Evolutionary conservation across 495 filamentous ascomycete species (phyloP).

Genomic region (Cercophora newfieldiana): DNA sequence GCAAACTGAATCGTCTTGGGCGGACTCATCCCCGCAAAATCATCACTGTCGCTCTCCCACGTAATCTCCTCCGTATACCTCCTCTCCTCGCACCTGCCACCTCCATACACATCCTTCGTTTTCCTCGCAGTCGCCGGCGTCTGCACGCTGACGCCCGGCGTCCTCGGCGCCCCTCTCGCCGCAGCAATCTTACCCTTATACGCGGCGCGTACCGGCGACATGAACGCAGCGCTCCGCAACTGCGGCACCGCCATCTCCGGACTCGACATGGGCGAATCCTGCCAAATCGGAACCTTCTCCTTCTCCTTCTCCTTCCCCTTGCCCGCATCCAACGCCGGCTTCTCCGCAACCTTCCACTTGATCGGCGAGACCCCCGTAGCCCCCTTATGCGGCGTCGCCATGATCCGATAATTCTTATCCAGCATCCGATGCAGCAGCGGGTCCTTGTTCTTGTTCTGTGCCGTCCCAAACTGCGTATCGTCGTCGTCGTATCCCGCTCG

Average conservation of each 20-base stretch:
- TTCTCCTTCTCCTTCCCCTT: constrained; percentile 41
- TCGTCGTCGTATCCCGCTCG: constrained; percentile 40
- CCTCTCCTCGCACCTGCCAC: constrained; percentile 32
- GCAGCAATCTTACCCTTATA: constrained; percentile 22
- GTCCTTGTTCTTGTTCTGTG: constrained; percentile 53
- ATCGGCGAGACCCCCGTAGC: constrained; percentile 32
- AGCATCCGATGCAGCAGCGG: constrained; percentile 82
- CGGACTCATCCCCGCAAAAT: constrained; percentile 73
- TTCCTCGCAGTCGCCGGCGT: constrained; percentile 57
- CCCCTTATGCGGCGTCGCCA: constrained; percentile 77
- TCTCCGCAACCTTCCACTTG: constrained; percentile 39
- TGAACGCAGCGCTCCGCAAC: constrained; percentile 82
- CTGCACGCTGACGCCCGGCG: constrained; percentile 78
- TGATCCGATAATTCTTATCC: constrained; percentile 90
- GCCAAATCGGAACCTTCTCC: constrained; percentile 39
- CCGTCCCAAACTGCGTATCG: constrained; percentile 45
- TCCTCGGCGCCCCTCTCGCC: constrained; percentile 45
- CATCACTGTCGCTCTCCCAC: constrained; percentile 67
- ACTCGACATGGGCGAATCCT: constrained; percentile 69
- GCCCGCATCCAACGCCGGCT: constrained; percentile 17
- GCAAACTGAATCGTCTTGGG: constrained; percentile 98
- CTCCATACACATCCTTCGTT: constrained; percentile 43
- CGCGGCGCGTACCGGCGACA: constrained; percentile 58
- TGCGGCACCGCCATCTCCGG: constrained; percentile 79
- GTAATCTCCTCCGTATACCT: constrained; percentile 50